Base-by-base conservation (phyloP, 208 protist species). In the Trypanosoma cruzi region DNA sequence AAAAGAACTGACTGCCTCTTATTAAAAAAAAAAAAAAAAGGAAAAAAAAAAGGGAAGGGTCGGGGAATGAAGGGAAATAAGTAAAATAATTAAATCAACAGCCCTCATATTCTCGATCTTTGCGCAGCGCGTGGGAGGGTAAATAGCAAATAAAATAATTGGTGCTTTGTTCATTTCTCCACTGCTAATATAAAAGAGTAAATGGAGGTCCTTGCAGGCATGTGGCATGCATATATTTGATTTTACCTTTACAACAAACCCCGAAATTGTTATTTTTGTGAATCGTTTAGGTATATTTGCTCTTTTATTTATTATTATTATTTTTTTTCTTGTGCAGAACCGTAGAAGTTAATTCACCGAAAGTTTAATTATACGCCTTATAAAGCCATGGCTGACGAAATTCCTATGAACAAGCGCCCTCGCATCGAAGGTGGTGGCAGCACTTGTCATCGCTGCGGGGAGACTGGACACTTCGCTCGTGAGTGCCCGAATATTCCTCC, bases 371-470 rank as follows among this genome's bases (percentile, higher is more conserved):
- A 49, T 7, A 50, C 37, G 49, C 49, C 20, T 13, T 24, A 70
- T 76, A 69, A 71, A 77, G 31, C 72, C 58, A 81, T 82, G 77
- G 67, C 77, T 32, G 80, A 81, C 58, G 65, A 81, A 77, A 62
- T 82, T 49, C 36, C 63, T 29, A 24, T 48, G 68, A 64, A 8
- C 49, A 85, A 77, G 70, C 63, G 79, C 56, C 31, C 29, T 49
- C 79, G 74, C 58, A 54, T 44, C 48, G 74, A 81, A 62, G 61
- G 57, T 32, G 54, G 37, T 22, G 54, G 16, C 22, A 59, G 68
- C 61, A 31, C 56, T 26, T 96, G 92, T 86, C 81, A 83, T 72
- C 75, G 77, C 42, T 97, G 92, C 63, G 88, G 89, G 42, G 71
- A 96, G 76, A 79, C 90, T 50, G 92, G 89, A 34, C 80, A 85